Conservation (phyloP, 495 filamentous ascomycete species). For the Xylaria curta region DNA sequence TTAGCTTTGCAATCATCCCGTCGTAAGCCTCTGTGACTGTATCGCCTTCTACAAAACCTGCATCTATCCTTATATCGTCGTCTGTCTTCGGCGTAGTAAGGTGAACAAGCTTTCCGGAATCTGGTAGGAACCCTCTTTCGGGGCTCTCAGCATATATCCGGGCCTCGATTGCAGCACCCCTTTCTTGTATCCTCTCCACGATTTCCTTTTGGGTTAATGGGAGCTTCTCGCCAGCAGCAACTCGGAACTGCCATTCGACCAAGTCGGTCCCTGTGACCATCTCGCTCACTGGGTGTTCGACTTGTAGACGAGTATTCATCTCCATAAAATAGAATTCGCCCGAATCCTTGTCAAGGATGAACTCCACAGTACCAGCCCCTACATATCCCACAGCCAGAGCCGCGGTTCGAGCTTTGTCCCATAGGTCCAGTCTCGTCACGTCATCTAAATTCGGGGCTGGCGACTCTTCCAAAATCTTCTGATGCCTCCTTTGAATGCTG, state of each 20-base stretch:
- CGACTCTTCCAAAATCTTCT: conserved; percentile 97
- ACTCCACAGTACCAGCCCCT: conserved; percentile 96
- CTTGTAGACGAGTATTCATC: conserved; percentile 97
- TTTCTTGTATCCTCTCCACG: conserved; percentile 71
- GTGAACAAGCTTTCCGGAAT: conserved; percentile 88
- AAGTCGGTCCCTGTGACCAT: conserved; percentile 95
- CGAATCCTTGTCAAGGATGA: conserved; percentile 96
- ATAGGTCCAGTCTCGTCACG: conserved; percentile 80
- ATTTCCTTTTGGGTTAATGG: conserved; percentile 87
- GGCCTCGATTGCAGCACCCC: conserved; percentile 91
- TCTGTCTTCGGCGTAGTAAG: conserved; percentile 73
- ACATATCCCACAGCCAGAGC: conserved; percentile 93
- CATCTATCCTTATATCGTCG: conserved; percentile 84
- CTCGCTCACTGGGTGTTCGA: conserved; percentile 97
- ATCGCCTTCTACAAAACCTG: conserved; percentile 89
- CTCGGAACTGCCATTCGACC: conserved; percentile 94
- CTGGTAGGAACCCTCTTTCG: conserved; percentile 85
- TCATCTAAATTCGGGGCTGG: conserved; percentile 87
- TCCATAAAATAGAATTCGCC: conserved; percentile 99
- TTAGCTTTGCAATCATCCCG: conserved; percentile 98
- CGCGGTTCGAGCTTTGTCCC: conserved; percentile 90
- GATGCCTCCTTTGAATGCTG: conserved; percentile 86
- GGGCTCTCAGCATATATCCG: conserved; percentile 97
- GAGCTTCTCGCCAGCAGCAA: conserved; percentile 86
- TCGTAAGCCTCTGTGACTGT: conserved; percentile 96